These are phyloP conservation scores for Aspergillus sp. DNA, from an alignment of 2,329 filamentous ascomycete genomes.

Conservation along the genomic window DNA sequence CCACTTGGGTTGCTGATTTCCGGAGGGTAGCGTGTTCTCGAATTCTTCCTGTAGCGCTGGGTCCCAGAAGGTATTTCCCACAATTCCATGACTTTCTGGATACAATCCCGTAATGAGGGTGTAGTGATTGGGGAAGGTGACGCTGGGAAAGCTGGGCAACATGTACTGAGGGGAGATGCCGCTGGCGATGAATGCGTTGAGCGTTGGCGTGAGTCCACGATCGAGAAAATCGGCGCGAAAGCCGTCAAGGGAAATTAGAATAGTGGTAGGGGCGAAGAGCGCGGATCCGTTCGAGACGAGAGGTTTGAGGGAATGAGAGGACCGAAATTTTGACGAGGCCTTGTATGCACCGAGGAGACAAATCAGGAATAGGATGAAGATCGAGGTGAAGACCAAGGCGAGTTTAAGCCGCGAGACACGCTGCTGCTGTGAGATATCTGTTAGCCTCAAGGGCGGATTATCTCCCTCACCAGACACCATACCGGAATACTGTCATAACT, in stretches of 20 bases:
- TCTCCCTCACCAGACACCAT: constrained; percentile 7
- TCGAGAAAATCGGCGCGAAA: constrained; percentile 93
- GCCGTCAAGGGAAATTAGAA: constrained; percentile 90
- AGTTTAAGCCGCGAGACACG: constrained; percentile 32
- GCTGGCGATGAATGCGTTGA: constrained; percentile 74
- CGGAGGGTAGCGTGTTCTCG: constrained; percentile 74
- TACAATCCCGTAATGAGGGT: constrained; percentile 89
- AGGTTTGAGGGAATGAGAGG: constrained; percentile 20
- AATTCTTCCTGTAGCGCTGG: constrained; percentile 74
- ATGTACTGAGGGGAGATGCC: constrained; percentile 91
- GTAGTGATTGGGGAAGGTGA: constrained; percentile 96
- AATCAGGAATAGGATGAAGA: constrained; percentile 54
- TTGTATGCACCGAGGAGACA: constrained; percentile 58
- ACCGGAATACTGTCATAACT: constrained; percentile 24
- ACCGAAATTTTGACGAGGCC: constrained; percentile 45
- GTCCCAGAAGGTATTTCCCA: constrained; percentile 95
- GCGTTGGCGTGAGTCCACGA: constrained; percentile 76
- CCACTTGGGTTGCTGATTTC: constrained; percentile 84
- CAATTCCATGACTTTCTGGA: constrained; percentile 87
- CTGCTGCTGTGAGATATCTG: constrained; percentile 13
- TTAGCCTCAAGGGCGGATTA: background rate
- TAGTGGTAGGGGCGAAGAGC: constrained; percentile 84
- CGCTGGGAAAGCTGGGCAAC: constrained; percentile 89
- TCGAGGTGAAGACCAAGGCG: constrained; percentile 43
- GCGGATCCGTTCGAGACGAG: constrained; percentile 76